A percentile compares a stretch with the other conserved stretches of the same genome.
phyloP scores from a whole-genome alignment of 1,284 basidiomycete species.

The Puccinia horiana region DNA sequence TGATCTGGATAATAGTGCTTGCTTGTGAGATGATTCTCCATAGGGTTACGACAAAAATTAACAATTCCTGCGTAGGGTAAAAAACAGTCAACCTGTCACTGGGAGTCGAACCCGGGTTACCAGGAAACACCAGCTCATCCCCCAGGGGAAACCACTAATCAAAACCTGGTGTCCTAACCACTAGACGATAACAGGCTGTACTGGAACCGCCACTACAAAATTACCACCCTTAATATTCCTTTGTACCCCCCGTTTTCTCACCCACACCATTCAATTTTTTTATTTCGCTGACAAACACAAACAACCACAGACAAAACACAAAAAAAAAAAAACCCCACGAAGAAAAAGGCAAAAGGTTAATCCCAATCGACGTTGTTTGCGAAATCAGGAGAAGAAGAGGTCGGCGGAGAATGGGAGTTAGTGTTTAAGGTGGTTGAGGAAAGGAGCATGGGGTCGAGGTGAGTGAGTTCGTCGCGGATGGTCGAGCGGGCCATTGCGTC shows the following conservation, averaged over 20 bases:
- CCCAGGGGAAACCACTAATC: background rate
- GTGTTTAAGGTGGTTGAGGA: background rate
- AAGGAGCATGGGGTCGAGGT: slow-evolving; percentile 72
- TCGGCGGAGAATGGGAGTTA: background rate
- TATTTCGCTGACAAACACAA: background rate
- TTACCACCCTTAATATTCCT: background rate
- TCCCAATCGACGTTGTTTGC: background rate
- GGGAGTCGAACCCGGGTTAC: slow-evolving; percentile 50
- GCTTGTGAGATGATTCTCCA: no score
- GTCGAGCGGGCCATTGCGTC: slow-evolving; percentile 74
- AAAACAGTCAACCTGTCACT: slow-evolving; percentile 33
- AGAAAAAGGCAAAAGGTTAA: background rate
- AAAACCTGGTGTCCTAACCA: slow-evolving; percentile 42
- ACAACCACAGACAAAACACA: background rate
- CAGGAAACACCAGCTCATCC: background rate
- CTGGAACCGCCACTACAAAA: background rate
- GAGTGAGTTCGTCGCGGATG: slow-evolving; percentile 76
- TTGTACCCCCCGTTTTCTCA: no score
- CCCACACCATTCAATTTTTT: no score
- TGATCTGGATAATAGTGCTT: no score
- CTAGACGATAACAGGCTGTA: slow-evolving; percentile 29
- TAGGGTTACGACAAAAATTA: no score
- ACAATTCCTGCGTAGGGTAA: no score
- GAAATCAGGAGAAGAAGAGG: background rate
- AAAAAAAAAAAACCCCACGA: background rate